A percentile compares a stretch with the other conserved stretches of the same genome.
phyloP scores from a whole-genome alignment of 83 land plant species.

The Thuja plicata region DNA sequence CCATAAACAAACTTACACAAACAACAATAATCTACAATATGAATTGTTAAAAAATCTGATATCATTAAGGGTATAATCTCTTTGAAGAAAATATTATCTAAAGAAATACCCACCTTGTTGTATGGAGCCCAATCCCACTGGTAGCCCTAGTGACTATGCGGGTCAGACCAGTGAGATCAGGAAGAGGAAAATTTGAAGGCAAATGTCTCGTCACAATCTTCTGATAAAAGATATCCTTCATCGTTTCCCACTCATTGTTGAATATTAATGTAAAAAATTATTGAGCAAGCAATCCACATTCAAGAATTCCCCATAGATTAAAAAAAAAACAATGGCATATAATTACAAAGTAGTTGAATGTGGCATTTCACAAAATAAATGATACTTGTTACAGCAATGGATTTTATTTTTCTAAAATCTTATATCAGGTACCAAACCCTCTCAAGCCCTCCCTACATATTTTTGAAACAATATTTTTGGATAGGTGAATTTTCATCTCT shows the following conservation, averaged over 20 bases:
- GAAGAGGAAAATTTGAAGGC: constrained; percentile 29
- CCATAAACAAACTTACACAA: too few species aligned
- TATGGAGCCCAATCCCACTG: constrained; percentile 60
- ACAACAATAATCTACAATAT: too few species aligned
- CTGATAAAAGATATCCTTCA: constrained; percentile 20
- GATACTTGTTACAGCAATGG: too few species aligned
- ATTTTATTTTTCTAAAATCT: too few species aligned
- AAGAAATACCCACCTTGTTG: constrained; percentile 50
- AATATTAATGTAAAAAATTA: neutral
- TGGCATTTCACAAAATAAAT: too few species aligned
- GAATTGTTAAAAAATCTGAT: too few species aligned
- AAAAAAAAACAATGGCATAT: too few species aligned
- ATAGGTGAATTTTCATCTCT: too few species aligned
- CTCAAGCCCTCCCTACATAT: too few species aligned
- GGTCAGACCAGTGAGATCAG: constrained; percentile 29
- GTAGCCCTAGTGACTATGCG: constrained; percentile 62
- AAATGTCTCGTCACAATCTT: constrained; percentile 24
- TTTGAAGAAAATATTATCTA: neutral
- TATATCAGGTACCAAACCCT: too few species aligned
- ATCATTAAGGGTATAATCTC: neutral
- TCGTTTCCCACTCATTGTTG: constrained; percentile 19
- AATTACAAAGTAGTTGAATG: too few species aligned
- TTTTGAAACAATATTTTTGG: too few species aligned
- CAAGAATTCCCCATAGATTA: neutral
- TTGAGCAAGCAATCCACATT: neutral